These are phyloP conservation scores for Coniferiporia weirii DNA, from an alignment of 1,284 basidiomycete species.

Conservation along the genomic window DNA sequence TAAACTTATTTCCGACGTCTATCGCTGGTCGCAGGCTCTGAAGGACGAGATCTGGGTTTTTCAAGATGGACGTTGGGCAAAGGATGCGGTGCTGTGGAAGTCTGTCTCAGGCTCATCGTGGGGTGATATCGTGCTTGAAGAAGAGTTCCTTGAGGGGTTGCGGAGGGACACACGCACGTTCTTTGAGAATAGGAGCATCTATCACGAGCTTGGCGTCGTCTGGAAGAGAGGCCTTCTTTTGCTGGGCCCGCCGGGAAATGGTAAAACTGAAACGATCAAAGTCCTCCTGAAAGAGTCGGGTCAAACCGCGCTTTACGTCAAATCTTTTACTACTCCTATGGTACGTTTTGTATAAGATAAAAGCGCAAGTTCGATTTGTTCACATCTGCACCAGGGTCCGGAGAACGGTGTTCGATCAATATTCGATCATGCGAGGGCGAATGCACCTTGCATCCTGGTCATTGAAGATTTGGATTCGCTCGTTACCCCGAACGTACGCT, in stretches of 20 bases:
- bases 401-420: slow-evolving; percentile 28
- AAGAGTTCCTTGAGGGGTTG: slow-evolving; percentile 32
- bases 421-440: slow-evolving; percentile 30
- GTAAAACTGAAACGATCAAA: slow-evolving; percentile 19
- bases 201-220: slow-evolving; percentile 35
- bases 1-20: slow-evolving; percentile 28
- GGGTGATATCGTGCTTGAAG: slow-evolving; percentile 37
- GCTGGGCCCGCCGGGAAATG: slow-evolving; percentile 30
- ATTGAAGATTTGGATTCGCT: slow-evolving; percentile 43
- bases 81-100: slow-evolving; percentile 33
- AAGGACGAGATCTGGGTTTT: slow-evolving; percentile 37
- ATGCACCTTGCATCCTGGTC: slow-evolving; percentile 40
- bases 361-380: background rate
- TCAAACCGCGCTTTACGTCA: slow-evolving; percentile 37
- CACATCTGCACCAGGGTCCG: slow-evolving; percentile 22
- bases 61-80: slow-evolving; percentile 32
- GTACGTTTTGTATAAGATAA: background rate
- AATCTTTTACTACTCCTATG: slow-evolving; percentile 28
- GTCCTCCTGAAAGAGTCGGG: slow-evolving; percentile 19
- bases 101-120: slow-evolving; percentile 33
- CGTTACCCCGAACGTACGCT: slow-evolving; percentile 33
- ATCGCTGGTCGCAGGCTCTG: slow-evolving; percentile 24
- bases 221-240: slow-evolving; percentile 36
- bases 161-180: slow-evolving; percentile 37
- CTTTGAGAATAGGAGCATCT: slow-evolving; percentile 35